These are phyloP conservation scores for Penicillium italicum DNA, from an alignment of 2,329 filamentous ascomycete species.

Conservation along the genomic window DNA sequence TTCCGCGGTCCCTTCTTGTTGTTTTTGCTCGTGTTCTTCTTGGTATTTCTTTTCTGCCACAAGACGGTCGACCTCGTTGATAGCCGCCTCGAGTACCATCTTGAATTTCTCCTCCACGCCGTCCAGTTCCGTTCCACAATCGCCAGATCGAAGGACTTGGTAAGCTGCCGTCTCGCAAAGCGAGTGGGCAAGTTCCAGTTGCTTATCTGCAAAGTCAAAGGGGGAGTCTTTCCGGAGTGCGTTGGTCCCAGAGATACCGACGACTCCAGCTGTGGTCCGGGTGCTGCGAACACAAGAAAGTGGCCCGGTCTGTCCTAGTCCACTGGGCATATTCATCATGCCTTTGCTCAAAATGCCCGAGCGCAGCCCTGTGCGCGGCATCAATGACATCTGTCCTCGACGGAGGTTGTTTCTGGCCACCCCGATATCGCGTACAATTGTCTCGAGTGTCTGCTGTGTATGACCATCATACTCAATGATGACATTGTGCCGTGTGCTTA, in stretches of 20 bases:
- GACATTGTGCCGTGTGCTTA: slow-evolving; percentile 70
- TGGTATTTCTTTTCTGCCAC: slow-evolving; percentile 48
- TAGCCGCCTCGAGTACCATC: slow-evolving; percentile 60
- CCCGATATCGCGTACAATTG: slow-evolving; percentile 76
- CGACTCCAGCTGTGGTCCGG: slow-evolving; percentile 18
- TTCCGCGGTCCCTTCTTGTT: slow-evolving; percentile 4
- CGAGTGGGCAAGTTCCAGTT: slow-evolving; percentile 72
- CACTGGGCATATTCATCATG: slow-evolving; percentile 1
- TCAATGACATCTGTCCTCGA: slow-evolving; percentile 66
- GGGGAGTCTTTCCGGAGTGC: slow-evolving; percentile 50
- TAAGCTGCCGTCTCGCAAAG: slow-evolving; percentile 85
- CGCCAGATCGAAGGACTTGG: slow-evolving; percentile 81
- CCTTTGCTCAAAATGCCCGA: slow-evolving; percentile 15
- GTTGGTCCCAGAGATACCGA: slow-evolving; percentile 18
- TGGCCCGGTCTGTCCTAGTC: slow-evolving; percentile 1
- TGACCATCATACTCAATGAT: slow-evolving; percentile 91
- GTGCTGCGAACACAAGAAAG: slow-evolving; percentile 27
- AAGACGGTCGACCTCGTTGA: slow-evolving; percentile 57
- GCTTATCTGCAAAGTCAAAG: slow-evolving; percentile 73
- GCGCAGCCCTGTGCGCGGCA: slow-evolving; percentile 28
- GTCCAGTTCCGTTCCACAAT: slow-evolving; percentile 72
- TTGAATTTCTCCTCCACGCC: slow-evolving; percentile 64
- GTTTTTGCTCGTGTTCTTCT: slow-evolving; percentile 17
- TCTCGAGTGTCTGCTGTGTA: slow-evolving; percentile 77
- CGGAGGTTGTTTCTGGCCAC: slow-evolving; percentile 77